Conservation (phyloP, 2,329 filamentous ascomycete genomes). For the Fusarium proliferatum region DNA sequence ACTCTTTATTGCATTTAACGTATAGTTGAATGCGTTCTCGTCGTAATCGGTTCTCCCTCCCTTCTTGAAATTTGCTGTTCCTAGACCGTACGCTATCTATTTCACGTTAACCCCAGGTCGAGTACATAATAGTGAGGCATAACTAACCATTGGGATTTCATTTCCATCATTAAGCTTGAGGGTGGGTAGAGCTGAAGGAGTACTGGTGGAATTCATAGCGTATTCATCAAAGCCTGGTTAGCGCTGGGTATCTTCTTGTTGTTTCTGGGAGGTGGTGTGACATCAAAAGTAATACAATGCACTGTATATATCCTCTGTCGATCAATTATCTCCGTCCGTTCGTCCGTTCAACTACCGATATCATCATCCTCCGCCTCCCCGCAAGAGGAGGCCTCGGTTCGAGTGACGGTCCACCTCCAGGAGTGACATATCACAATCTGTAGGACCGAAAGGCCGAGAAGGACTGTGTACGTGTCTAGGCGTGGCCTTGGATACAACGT, state of each 20-base stretch:
- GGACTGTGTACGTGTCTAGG: background rate
- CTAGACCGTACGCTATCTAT: background rate
- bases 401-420: no score
- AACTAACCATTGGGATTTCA: background rate
- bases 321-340: background rate
- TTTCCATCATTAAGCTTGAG: background rate
- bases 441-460: background rate
- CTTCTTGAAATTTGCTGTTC: background rate
- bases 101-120: rapidly evolving
- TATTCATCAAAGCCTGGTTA: rapidly evolving
- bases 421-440: background rate
- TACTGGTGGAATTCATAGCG: background rate
- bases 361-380: background rate
- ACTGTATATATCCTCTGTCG: background rate
- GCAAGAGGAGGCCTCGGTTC: background rate
- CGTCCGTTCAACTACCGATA: no score
- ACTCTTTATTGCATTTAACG: background rate
- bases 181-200: background rate
- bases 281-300: no score
- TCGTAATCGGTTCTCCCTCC: background rate
- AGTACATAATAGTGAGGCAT: rapidly evolving
- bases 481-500: background rate
- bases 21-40: background rate
- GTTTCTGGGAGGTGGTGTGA: background rate
- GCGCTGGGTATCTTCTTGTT: background rate